phyloP scores from a whole-genome alignment of 345 rosid genomes.

The Citrus sp. region DNA sequence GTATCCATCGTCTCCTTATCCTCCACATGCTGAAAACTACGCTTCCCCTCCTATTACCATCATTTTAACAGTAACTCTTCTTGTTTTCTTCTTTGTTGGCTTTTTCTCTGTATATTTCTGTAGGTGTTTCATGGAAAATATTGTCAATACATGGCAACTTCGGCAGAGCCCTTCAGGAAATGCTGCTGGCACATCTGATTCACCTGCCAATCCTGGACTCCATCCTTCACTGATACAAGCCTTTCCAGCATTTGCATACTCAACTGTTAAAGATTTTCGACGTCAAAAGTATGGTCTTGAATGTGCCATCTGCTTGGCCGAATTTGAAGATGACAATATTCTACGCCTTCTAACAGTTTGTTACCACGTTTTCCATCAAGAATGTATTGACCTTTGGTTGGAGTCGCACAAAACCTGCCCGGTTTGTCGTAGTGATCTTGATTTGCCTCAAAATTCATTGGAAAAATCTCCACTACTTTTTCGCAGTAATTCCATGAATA shows the following conservation, averaged over 20 bases:
- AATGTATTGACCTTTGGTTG: slow-evolving; percentile 88
- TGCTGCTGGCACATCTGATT: slow-evolving; percentile 1
- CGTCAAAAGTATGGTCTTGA: slow-evolving; percentile 60
- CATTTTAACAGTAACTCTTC: slow-evolving; percentile 49
- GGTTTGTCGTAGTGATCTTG: slow-evolving; percentile 72
- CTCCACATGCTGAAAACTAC: slow-evolving; percentile 2
- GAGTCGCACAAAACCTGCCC: slow-evolving; percentile 73
- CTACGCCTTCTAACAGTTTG: slow-evolving; percentile 70
- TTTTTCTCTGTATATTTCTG: slow-evolving; percentile 64
- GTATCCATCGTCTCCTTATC: not conserved
- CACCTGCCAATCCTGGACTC: slow-evolving; percentile 38
- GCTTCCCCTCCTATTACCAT: slow-evolving; percentile 46
- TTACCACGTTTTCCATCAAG: slow-evolving; percentile 78
- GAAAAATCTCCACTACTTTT: slow-evolving; percentile 28
- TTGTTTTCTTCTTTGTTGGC: slow-evolving; percentile 59
- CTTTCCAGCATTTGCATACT: slow-evolving; percentile 62
- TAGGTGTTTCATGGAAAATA: slow-evolving; percentile 48
- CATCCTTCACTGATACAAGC: slow-evolving; percentile 48
- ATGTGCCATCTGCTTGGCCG: slow-evolving; percentile 75
- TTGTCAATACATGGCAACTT: slow-evolving; percentile 39
- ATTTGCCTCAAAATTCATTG: slow-evolving; percentile 35
- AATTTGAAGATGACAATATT: slow-evolving; percentile 57
- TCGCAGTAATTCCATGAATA: slow-evolving; percentile 12
- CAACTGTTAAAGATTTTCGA: slow-evolving; percentile 55
- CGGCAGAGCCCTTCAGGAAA: slow-evolving; percentile 33